Conservation (phyloP, 2,329 filamentous ascomycete genomes). For the Aspergillus japonicus region DNA sequence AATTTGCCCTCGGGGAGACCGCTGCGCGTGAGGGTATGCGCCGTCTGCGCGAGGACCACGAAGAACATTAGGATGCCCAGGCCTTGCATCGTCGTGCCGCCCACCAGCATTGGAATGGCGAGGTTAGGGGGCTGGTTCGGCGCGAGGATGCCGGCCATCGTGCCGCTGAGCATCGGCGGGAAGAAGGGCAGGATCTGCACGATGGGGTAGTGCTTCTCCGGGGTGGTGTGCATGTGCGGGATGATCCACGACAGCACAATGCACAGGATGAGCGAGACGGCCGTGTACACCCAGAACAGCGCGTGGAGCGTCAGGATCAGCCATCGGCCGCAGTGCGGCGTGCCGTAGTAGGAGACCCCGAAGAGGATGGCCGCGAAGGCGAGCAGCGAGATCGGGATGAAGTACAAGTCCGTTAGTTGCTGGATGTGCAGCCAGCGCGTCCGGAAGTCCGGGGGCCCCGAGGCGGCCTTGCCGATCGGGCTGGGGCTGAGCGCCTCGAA, state of each 20-base stretch:
- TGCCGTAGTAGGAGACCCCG: constrained; percentile 61
- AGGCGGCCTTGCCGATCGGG: not conserved
- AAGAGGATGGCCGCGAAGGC: constrained; percentile 64
- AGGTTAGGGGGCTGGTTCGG: constrained; percentile 29
- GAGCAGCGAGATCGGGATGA: constrained; percentile 60
- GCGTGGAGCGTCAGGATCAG: constrained; percentile 58
- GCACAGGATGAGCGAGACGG: constrained; percentile 36
- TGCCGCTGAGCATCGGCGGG: constrained; percentile 40
- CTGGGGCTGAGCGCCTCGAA: not conserved
- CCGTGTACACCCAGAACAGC: constrained; percentile 66
- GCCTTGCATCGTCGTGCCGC: constrained; percentile 46
- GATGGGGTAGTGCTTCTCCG: constrained; percentile 9
- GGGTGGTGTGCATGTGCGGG: constrained; percentile 7
- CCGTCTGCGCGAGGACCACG: constrained; percentile 47
- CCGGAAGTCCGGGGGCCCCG: not conserved
- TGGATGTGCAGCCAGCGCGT: not conserved
- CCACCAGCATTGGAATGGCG: constrained; percentile 45
- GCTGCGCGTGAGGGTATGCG: constrained; percentile 43
- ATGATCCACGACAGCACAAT: constrained; percentile 4
- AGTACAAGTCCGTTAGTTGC: not conserved
- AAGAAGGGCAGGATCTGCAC: constrained; percentile 16
- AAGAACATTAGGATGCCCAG: constrained; percentile 48
- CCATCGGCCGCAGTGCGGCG: constrained; percentile 55
- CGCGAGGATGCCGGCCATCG: constrained; percentile 36
- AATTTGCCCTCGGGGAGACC: constrained; percentile 43